phyloP scores from a whole-genome alignment of 169 alveolate species.

The Toxoplasma gondii region DNA sequence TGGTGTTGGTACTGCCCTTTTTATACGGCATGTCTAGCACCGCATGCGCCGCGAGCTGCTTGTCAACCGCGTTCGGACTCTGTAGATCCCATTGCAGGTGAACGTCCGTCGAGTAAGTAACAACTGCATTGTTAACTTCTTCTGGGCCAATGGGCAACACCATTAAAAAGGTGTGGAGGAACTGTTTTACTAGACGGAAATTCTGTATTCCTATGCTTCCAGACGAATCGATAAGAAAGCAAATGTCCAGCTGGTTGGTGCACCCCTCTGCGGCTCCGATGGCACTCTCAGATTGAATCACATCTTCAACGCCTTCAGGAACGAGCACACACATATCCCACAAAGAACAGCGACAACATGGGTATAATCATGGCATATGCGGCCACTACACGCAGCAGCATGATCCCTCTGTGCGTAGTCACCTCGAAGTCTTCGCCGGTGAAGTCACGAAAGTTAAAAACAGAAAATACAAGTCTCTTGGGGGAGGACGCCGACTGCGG shows the following conservation, averaged over 20 bases:
- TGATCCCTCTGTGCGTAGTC: too few relatives aligned
- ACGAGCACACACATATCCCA: background rate
- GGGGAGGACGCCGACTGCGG: too few relatives aligned
- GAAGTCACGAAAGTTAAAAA: too few relatives aligned
- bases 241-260: slow-evolving; percentile 49
- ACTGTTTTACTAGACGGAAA: slow-evolving; percentile 40
- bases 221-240: slow-evolving; percentile 46
- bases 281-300: background rate
- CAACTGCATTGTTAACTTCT: slow-evolving; percentile 31
- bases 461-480: too few relatives aligned
- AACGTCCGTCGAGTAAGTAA: slow-evolving; percentile 4
- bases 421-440: too few relatives aligned
- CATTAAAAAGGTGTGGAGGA: background rate
- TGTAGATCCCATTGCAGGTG: slow-evolving; percentile 27
- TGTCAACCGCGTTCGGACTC: background rate
- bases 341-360: too few relatives aligned
- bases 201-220: slow-evolving; percentile 42
- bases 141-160: slow-evolving; percentile 34
- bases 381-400: too few relatives aligned
- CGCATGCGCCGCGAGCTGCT: background rate
- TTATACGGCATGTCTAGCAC: background rate
- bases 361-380: too few relatives aligned
- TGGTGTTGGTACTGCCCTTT: slow-evolving; percentile 48
- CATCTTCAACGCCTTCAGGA: background rate
- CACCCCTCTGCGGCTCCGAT: slow-evolving; percentile 30